Conservation (phyloP, 129 eudicot species). For the Lactuca sativa region DNA sequence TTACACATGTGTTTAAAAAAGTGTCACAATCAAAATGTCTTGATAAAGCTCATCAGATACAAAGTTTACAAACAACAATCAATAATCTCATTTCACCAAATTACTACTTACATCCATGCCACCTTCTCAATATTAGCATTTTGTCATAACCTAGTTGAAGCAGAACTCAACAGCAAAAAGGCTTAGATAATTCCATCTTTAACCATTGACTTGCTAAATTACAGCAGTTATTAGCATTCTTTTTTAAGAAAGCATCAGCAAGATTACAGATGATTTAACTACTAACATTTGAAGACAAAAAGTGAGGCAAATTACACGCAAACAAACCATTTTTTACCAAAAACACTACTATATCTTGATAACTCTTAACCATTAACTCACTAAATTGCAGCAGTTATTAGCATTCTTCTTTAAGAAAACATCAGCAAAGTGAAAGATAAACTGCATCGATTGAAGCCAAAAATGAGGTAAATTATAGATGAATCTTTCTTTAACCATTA, state of each 20-base stretch:
- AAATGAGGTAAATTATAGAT: conserved; percentile 10
- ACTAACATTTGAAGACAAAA: not conserved
- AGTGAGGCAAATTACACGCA: too few species aligned
- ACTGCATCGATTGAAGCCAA: conserved; percentile 27
- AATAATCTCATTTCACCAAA: not conserved
- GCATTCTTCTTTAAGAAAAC: conserved; percentile 17
- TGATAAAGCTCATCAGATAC: not conserved
- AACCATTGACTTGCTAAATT: not conserved
- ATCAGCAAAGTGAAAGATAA: conserved; percentile 10
- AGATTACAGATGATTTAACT: not conserved
- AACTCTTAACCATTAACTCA: not conserved
- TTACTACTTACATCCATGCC: too few species aligned
- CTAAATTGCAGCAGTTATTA: conserved; percentile 1
- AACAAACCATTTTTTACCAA: too few species aligned
- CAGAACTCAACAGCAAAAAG: too few species aligned
- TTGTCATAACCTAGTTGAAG: too few species aligned
- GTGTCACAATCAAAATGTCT: not conserved
- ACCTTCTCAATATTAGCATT: too few species aligned
- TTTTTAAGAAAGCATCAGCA: conserved; percentile 8
- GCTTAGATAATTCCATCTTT: conserved; percentile 1
- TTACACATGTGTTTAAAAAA: too few species aligned
- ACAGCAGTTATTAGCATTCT: not conserved
- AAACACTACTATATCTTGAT: too few species aligned
- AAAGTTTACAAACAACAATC: not conserved
- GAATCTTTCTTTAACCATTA: conserved; percentile 11